Percentiles rank a stretch among this genome's conserved stretches.
phyloP scores from a whole-genome alignment of 306 rosid species.

The Cucumis hystrix region DNA sequence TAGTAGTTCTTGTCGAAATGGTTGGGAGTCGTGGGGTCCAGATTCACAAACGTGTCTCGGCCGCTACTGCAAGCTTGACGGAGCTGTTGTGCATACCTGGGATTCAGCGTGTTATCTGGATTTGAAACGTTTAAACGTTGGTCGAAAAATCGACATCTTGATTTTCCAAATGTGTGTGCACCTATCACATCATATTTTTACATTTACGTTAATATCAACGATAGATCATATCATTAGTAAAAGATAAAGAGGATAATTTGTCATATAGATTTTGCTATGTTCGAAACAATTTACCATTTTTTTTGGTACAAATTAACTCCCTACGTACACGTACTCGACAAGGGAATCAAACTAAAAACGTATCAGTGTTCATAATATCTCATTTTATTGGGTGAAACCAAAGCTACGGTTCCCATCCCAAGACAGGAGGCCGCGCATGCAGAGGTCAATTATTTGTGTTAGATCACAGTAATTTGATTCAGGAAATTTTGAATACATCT shows the following conservation, averaged over 20 bases:
- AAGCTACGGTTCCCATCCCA: too few relatives aligned
- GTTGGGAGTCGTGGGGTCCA: conserved; percentile 26
- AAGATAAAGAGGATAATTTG: too few relatives aligned
- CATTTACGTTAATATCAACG: not conserved
- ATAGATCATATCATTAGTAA: too few relatives aligned
- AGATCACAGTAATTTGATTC: too few relatives aligned
- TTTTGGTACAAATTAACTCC: too few relatives aligned
- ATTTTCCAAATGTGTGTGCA: conserved; percentile 36
- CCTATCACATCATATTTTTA: conserved; percentile 9
- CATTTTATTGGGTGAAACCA: not conserved
- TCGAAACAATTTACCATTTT: too few relatives aligned
- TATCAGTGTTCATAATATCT: not conserved
- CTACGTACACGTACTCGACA: too few relatives aligned
- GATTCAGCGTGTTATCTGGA: conserved; percentile 22
- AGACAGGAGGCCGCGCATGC: too few relatives aligned
- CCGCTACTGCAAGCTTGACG: conserved; percentile 19
- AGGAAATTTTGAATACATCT: too few relatives aligned
- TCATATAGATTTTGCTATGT: too few relatives aligned
- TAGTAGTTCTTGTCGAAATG: conserved; percentile 30
- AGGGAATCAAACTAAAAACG: too few relatives aligned
- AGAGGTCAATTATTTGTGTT: too few relatives aligned
- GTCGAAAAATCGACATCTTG: conserved; percentile 11
- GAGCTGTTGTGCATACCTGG: conserved; percentile 13
- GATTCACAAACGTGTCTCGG: not conserved
- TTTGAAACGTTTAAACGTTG: conserved; percentile 5